phyloP scores from a whole-genome alignment of 768 basidiomycete genomes.

The Termitomyces sp. region DNA sequence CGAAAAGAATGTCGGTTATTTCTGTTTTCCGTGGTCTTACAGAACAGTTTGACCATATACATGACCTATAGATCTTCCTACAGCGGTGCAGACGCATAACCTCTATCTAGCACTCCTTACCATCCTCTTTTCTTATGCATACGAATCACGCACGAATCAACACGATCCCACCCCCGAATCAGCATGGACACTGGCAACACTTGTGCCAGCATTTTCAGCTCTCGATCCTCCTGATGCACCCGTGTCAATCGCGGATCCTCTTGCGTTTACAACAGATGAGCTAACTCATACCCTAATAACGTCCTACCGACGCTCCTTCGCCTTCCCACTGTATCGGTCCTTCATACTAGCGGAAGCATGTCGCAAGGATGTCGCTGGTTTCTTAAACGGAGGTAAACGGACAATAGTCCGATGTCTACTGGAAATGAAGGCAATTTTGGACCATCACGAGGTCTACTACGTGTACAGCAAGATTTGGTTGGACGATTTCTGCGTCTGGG shows the following conservation, averaged over 20 bases:
- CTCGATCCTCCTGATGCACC: conserved; percentile 74
- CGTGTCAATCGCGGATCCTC: conserved; percentile 14
- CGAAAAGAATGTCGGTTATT: conserved; percentile 47
- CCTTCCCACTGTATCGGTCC: conserved; percentile 79
- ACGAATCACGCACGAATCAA: conserved; percentile 76
- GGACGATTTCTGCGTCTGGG: conserved; percentile 84
- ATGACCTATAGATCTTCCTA: conserved; percentile 52
- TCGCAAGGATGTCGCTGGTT: conserved; percentile 53
- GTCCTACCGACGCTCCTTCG: conserved; percentile 71
- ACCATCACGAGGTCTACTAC: conserved; percentile 84
- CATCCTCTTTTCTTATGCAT: conserved; percentile 76
- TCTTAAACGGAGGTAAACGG: conserved; percentile 61
- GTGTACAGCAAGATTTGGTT: conserved; percentile 87
- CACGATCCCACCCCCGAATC: conserved; percentile 84
- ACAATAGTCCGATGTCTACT: conserved; percentile 62
- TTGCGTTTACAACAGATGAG: conserved; percentile 40
- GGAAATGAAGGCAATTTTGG: conserved; percentile 69
- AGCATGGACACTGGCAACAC: conserved; percentile 76
- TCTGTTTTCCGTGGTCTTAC: background rate
- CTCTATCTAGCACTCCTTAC: conserved; percentile 70
- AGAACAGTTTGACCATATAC: background rate
- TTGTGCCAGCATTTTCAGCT: conserved; percentile 79
- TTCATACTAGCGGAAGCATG: conserved; percentile 72
- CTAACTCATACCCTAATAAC: conserved; percentile 49
- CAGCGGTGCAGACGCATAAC: conserved; percentile 48